Base-by-base conservation (phyloP, 495 filamentous ascomycete species). In the Penicillium paradoxum region DNA sequence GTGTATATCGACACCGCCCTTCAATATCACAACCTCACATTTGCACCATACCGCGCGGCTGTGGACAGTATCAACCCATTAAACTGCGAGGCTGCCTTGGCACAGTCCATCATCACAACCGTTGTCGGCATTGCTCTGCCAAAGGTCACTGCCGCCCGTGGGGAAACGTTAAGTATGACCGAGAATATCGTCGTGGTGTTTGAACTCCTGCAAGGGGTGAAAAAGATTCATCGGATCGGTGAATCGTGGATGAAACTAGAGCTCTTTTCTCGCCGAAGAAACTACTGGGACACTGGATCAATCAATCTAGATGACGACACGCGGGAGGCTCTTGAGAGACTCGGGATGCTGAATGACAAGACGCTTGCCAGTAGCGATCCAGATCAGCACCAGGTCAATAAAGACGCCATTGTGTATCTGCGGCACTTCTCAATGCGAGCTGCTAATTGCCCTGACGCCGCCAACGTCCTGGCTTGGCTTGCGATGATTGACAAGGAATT, bases 11-110 rank as follows among this genome's bases (percentile, higher is more conserved):
- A 77, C 21, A 70, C 73, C 6, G 79, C 75, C 0, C 68, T 79
- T 29, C 55, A 75, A 21, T 72, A 83, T 27, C 74, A 83, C 53
- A 72, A 76, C 27, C 62, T 70, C 8, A 77, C 77, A 3, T 69
- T 79, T 14, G 67, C 68, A 1, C 67, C 74, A 33, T 77, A 73
- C 25, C 71, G 77, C 6, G 57, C 66, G 4, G 65, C 75, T 2
- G 67, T 83, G 36, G 70, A 73, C 45, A 69, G 73, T 40, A 55
- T 81, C 22, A 75, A 59, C 5, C 65, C 71, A 7, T 59, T 71
- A 15, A 77, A 80, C 49, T 79, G 75, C 38, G 71, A 75, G n/a
- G 78, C 76, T 1, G 70, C 79, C 3, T 72, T 79, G 49, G 73
- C 75, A 22, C 78, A 81, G 54, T 77, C 78, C 19, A 69, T 76